These are phyloP conservation scores for Schwanniomyces yamadae DNA, from an alignment of 805 yeast species.

Conservation along the genomic window DNA sequence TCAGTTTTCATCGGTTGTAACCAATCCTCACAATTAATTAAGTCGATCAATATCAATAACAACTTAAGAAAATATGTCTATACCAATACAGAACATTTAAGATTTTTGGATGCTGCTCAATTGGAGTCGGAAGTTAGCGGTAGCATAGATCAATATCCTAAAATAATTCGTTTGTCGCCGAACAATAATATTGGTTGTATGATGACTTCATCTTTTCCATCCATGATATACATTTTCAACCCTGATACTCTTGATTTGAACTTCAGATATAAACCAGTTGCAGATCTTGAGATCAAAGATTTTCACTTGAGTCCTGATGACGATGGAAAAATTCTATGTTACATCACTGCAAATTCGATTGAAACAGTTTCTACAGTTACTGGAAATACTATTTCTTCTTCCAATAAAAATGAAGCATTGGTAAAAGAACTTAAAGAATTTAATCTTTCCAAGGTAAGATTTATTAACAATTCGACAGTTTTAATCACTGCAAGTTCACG, in stretches of 20 bases:
- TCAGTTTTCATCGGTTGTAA: constrained; percentile 74
- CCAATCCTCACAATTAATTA: constrained; percentile 57
- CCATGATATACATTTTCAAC: constrained; percentile 61
- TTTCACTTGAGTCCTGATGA: constrained; percentile 57
- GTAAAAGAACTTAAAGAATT: constrained; percentile 22
- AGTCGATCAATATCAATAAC: constrained; percentile 58
- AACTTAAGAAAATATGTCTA: constrained; percentile 68
- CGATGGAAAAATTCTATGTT: constrained; percentile 63
- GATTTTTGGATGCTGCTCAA: constrained; percentile 60
- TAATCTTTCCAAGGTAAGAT: constrained; percentile 44
- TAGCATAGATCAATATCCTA: constrained; percentile 57
- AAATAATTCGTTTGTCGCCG: constrained; percentile 54
- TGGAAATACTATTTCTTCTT: constrained; percentile 35
- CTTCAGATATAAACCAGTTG: constrained; percentile 51
- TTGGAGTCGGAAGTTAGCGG: constrained; percentile 43
- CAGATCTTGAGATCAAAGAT: constrained; percentile 58
- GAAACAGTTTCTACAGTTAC: constrained; percentile 51
- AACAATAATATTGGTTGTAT: constrained; percentile 66
- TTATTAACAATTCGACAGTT: constrained; percentile 32
- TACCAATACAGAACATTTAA: constrained; percentile 56
- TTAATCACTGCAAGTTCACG: constrained; percentile 32
- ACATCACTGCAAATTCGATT: constrained; percentile 55
- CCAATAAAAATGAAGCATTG: constrained; percentile 18
- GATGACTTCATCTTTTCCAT: constrained; percentile 66
- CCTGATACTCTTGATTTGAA: constrained; percentile 52